Evolutionary conservation across 2,329 filamentous ascomycete genomes (phyloP).

Genomic region (Monascus ruber): DNA sequence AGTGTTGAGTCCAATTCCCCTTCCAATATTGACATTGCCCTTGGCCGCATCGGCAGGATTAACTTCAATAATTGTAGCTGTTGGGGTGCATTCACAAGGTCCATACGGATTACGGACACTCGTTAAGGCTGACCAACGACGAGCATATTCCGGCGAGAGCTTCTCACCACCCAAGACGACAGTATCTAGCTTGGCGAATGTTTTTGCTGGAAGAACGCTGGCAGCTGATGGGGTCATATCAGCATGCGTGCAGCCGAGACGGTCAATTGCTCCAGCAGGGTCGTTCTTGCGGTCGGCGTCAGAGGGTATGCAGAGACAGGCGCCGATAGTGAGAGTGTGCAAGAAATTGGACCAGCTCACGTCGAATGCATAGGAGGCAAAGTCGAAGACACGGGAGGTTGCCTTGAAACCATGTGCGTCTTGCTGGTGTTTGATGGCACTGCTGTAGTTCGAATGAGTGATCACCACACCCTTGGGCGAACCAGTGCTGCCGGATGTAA

Average conservation of each 20-base stretch:
- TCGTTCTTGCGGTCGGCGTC: conserved; percentile 31
- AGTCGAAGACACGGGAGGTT: conserved; percentile 43
- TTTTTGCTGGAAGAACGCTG: not conserved
- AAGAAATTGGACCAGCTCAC: conserved; percentile 39
- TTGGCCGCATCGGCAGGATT: not conserved
- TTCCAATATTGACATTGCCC: not conserved
- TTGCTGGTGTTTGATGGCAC: conserved; percentile 38
- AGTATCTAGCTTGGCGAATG: conserved; percentile 7
- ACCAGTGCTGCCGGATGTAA: conserved; percentile 40
- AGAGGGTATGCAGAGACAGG: conserved; percentile 43
- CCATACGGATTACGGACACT: conserved; percentile 15
- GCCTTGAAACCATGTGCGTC: conserved; percentile 34
- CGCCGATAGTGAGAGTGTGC: conserved; percentile 38
- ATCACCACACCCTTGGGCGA: conserved; percentile 46
- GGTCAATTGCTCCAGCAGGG: conserved; percentile 33
- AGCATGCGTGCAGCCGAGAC: conserved; percentile 32
- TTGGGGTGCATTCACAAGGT: conserved; percentile 4
- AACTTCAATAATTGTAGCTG: not conserved
- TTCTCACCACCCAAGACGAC: not conserved
- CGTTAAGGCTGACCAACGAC: conserved; percentile 20
- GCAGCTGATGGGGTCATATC: not conserved
- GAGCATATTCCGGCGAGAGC: conserved; percentile 6
- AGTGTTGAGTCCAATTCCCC: not conserved
- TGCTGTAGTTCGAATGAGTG: conserved; percentile 43
- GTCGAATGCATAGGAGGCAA: conserved; percentile 40